Evolutionary conservation across 371 early-diverging fungal species (phyloP).

Genomic region (Mucor ambiguus): DNA sequence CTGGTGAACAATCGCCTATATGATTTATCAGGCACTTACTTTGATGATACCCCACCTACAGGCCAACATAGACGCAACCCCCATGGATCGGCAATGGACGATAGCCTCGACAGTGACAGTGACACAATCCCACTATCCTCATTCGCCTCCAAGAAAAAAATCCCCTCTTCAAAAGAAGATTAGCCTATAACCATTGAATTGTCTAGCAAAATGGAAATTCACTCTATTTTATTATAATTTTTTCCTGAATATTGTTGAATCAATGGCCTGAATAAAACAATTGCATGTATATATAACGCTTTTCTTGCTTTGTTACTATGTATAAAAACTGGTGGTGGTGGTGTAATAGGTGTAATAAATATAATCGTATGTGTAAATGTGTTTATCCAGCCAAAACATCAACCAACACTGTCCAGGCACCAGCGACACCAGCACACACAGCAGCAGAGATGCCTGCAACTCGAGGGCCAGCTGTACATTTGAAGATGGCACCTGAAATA

Average conservation of each 20-base stretch:
- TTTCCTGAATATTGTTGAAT: not conserved
- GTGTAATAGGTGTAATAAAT: not conserved
- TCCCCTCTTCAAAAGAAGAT: constrained; percentile 19
- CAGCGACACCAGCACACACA: constrained; percentile 61
- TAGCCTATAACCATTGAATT: not conserved
- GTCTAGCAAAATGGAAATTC: not conserved
- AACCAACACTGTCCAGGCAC: constrained; percentile 49
- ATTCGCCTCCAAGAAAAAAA: constrained; percentile 12
- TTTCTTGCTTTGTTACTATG: not conserved
- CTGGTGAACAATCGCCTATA: constrained; percentile 27
- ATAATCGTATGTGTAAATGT: not conserved
- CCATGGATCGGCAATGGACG: not conserved
- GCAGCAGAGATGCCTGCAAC: constrained; percentile 59
- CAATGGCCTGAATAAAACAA: not conserved
- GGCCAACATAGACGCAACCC: constrained; percentile 12
- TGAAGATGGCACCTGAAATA: constrained; percentile 79
- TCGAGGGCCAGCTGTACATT: constrained; percentile 66
- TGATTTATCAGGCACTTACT: constrained; percentile 31
- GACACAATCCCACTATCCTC: constrained; percentile 17
- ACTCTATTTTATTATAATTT: constrained; percentile 1
- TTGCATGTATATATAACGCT: not conserved
- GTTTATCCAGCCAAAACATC: constrained; percentile 12
- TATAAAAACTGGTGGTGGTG: not conserved
- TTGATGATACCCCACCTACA: constrained; percentile 9
- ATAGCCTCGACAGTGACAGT: constrained; percentile 4